Evolutionary conservation across 2,329 filamentous ascomycete species (phyloP).

Genomic region (Cyanodermella asteris): DNA sequence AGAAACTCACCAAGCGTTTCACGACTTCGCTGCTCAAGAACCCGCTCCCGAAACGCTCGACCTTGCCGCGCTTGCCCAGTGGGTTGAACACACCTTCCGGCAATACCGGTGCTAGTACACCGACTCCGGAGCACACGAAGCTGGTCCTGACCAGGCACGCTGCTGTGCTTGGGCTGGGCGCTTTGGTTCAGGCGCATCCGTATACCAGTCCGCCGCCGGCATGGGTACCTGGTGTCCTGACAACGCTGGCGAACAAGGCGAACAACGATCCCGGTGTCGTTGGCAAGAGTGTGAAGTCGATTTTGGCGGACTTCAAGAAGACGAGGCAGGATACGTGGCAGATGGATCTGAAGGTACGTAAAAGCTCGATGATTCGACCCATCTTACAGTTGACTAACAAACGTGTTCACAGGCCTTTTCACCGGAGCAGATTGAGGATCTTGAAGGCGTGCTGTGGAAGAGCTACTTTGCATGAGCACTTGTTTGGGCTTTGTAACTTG

Average conservation of each 20-base stretch:
- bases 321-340: conserved; percentile 97
- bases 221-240: conserved; percentile 88
- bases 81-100: conserved; percentile 14
- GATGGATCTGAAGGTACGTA: conserved; percentile 81
- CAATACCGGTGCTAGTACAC: conserved; percentile 24
- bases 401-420: conserved; percentile 49
- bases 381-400: neutral
- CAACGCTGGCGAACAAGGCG: conserved; percentile 62
- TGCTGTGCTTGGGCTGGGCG: conserved; percentile 74
- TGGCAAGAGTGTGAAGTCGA: conserved; percentile 83
- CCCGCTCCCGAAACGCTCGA: conserved; percentile 54
- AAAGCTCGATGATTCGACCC: conserved; percentile 1
- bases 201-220: conserved; percentile 77
- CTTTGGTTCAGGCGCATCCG: conserved; percentile 84
- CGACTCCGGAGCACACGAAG: conserved; percentile 37
- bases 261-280: conserved; percentile 80
- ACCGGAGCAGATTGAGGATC: conserved; percentile 74
- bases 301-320: conserved; percentile 97
- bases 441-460: conserved; percentile 97
- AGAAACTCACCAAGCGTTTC: conserved; percentile 57
- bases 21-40: conserved; percentile 57
- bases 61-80: conserved; percentile 7
- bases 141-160: conserved; percentile 70
- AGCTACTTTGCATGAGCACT: conserved; percentile 70
- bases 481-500: too few relatives aligned